Base-by-base conservation (phyloP, 164 flowering plant genomes). In the Magnolia officinalis region DNA sequence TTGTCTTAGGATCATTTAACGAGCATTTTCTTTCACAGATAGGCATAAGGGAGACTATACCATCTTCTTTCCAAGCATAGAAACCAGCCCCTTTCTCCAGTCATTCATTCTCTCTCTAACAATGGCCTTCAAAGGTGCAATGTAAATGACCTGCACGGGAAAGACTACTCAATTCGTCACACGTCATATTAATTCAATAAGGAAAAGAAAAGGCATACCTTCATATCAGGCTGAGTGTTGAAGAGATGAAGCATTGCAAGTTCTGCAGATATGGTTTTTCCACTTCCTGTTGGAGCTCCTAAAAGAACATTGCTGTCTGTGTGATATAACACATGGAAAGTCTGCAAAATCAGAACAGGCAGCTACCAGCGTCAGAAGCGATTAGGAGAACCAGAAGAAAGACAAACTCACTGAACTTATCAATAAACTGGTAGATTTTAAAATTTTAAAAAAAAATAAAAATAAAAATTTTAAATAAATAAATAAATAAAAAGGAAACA, bases 251-350 rank as follows among this genome's bases (percentile, higher is more conserved):
- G 90, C 92, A 96, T 96, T 68, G 99, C 99, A 85, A 96, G 98
- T 89, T 96, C 99, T 79, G 99, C 99, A 71, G 98, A 93, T 83
- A 96, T 96, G 24, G 98, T 96, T 86, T 96, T 96, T 71, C 99
- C 98, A 91, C 99, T 96, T 74, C 99, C 99, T 70, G 99, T 96
- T 1, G 99, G 99, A 77, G 99, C 99, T 79, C 99, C 99, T 78
- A 96, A 84, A 24, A 96, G 98, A 74, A 93, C 91, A 86, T 89
- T 96, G 82, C 85, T 86, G 83, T 96, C 94, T 58, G 98, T 86
- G 85, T 96, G 98, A 80, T 92, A 94, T 45, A 96, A 82, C 72
- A 89, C 83, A 86, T 96, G 98, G 86, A 96, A 96, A 51, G 89
- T 85, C 99, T 96, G 97, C 79, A 71, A 75, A 37, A 72, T 69